These are phyloP conservation scores for Aspergillus baeticus DNA, from an alignment of 495 filamentous ascomycete genomes.

Conservation along the genomic window DNA sequence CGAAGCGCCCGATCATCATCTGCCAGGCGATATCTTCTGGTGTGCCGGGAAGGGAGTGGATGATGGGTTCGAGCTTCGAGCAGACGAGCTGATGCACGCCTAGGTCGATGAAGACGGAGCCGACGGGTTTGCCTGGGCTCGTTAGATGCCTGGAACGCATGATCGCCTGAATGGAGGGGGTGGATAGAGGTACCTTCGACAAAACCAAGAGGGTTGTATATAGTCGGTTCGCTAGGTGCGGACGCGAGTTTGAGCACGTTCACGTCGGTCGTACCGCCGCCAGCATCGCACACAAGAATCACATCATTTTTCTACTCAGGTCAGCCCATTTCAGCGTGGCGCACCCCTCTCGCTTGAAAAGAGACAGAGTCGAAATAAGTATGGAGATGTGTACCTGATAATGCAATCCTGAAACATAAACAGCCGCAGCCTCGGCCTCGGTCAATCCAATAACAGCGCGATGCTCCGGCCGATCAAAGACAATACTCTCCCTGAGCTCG, in stretches of 20 bases:
- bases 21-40: not conserved
- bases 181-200: constrained; percentile 4
- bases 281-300: constrained; percentile 9
- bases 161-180: not conserved
- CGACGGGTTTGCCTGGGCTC: constrained; percentile 5
- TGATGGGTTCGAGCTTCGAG: constrained; percentile 3
- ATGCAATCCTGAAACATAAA: constrained; percentile 47
- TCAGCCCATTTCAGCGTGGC: not conserved
- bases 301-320: constrained; percentile 2
- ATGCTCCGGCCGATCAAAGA: constrained; percentile 44
- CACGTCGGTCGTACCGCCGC: constrained; percentile 9
- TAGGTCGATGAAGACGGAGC: constrained; percentile 10
- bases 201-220: constrained; percentile 4
- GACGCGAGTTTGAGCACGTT: constrained; percentile 8
- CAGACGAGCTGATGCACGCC: constrained; percentile 6
- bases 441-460: constrained; percentile 57
- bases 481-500: constrained; percentile 16
- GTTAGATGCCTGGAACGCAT: not conserved
- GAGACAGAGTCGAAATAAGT: not conserved
- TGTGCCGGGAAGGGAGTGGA: not conserved
- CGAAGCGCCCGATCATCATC: constrained; percentile 8
- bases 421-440: constrained; percentile 67
- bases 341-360: not conserved
- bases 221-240: not conserved
- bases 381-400: constrained; percentile 23